A percentile compares a stretch with the other conserved stretches of the same genome.
phyloP scores from a whole-genome alignment of 73 alveolate genomes.

The Blepharisma japonicum region DNA sequence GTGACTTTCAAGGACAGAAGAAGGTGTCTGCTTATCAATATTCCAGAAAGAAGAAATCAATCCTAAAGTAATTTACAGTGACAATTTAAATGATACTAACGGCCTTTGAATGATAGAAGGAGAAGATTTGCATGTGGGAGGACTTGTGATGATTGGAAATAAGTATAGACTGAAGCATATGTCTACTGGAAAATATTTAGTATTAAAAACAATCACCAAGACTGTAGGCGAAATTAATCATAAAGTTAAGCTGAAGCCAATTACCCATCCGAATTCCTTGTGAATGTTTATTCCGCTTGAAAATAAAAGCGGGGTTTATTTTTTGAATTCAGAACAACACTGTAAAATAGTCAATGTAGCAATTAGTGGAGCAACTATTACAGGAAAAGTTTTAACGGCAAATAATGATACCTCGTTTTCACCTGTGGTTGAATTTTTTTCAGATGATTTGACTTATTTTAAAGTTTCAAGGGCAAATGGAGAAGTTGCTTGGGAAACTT shows the following conservation, averaged over 20 bases:
- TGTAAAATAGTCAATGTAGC: too few relatives aligned
- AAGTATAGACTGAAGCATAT: neutral
- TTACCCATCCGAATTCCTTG: too few relatives aligned
- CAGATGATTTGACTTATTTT: neutral
- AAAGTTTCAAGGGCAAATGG: neutral
- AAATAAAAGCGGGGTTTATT: too few relatives aligned
- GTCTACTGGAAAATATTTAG: conserved; percentile 17
- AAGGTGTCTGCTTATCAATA: neutral
- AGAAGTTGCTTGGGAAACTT: conserved; percentile 9
- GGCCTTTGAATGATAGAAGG: conserved; percentile 27
- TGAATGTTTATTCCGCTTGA: too few relatives aligned
- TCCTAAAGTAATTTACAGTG: neutral
- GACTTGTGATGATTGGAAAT: neutral
- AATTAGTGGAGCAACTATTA: too few relatives aligned
- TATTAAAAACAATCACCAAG: neutral
- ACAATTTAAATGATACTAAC: conserved; percentile 20
- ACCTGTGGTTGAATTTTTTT: conserved; percentile 8
- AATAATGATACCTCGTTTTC: neutral
- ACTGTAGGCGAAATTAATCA: too few relatives aligned
- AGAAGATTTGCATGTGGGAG: conserved; percentile 1
- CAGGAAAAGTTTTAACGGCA: too few relatives aligned
- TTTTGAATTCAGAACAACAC: too few relatives aligned
- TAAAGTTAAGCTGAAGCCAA: too few relatives aligned
- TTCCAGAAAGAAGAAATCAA: neutral
- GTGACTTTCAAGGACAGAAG: too few relatives aligned